Base-by-base conservation (phyloP, 2,329 filamentous ascomycete genomes). In the Aspergillus tubingensis region DNA sequence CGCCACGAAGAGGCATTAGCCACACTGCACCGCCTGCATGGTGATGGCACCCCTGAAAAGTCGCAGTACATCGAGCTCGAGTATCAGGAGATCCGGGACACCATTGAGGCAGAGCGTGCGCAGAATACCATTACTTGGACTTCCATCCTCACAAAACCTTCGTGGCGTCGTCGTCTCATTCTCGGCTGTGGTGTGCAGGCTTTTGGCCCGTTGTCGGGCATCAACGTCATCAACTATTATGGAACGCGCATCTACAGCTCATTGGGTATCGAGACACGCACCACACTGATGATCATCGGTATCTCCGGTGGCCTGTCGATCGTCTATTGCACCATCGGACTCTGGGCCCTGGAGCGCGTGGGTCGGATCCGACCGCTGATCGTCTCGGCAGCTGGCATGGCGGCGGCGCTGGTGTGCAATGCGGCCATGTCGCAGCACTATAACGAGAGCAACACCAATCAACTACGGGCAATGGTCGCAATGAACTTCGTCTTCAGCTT, bases 251-350 rank as follows among this genome's bases (percentile, higher is more conserved):
- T 82, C 54, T 82, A 82, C 63, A 62, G 68, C 0, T 74, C 75
- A 8, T 69, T 82, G 0, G 78, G 79, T 3, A 79, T 83, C 53
- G 68, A 72, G 3, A 79, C 74, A 0, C 76, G 76, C 3, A 79
- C 75, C 3, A 79, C 80, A 0, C 73, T 83, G 2, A 76, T 82
- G 72, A 82, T 83, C 57, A 79, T 82, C 59, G 81, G 80, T 11
- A 81, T 83, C 57, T 80, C 75, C 41, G 81, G 80, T 38, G 78
- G 79, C 0, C 71, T 83, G 2, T 79, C 80, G 0, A 81, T 81
- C 39, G 68, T 80, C 13, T 82, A 77, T 68, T 79, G 77, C 62
- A 80, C 77, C 4, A 70, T 79, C 23, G 79, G 78, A 21, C 74
- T 83, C 27, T 76, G 71, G 59, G 63, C 78, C n/a, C 66, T 82